These are phyloP conservation scores for Schizopora paradoxa DNA, from an alignment of 1,284 basidiomycete genomes.

Conservation along the genomic window DNA sequence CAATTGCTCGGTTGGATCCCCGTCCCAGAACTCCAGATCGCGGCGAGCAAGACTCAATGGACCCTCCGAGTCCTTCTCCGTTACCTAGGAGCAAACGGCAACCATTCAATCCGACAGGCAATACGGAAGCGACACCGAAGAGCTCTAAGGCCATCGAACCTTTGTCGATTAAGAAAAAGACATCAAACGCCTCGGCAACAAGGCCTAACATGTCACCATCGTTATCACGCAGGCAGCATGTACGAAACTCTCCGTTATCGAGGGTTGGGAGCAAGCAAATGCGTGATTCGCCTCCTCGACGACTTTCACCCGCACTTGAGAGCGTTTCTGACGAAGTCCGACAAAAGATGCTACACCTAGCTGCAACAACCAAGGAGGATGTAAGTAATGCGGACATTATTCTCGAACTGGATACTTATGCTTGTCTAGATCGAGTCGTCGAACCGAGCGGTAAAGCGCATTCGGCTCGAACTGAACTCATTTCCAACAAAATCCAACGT, in stretches of 20 bases:
- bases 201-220: slow-evolving; percentile 35
- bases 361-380: slow-evolving; percentile 60
- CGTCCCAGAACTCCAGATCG: slow-evolving; percentile 10
- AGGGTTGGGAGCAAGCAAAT: not conserved
- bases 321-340: slow-evolving; percentile 24
- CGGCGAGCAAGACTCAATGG: not conserved
- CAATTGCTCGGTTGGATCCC: slow-evolving; percentile 29
- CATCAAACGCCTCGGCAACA: slow-evolving; percentile 43
- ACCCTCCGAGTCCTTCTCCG: slow-evolving; percentile 34
- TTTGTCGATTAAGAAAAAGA: slow-evolving; percentile 76
- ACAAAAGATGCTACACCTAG: slow-evolving; percentile 42
- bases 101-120: slow-evolving; percentile 47
- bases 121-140: slow-evolving; percentile 46
- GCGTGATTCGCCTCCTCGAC: not conserved
- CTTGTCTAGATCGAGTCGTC: slow-evolving; percentile 56
- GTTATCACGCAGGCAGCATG: slow-evolving; percentile 37
- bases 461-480: slow-evolving; percentile 49
- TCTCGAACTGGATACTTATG: slow-evolving; percentile 14
- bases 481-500: slow-evolving; percentile 18
- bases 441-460: slow-evolving; percentile 60
- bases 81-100: slow-evolving; percentile 66
- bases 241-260: slow-evolving; percentile 45
- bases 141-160: slow-evolving; percentile 47
- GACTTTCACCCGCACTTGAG: not conserved
- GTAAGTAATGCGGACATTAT: slow-evolving; percentile 35